phyloP scores from a whole-genome alignment of 768 basidiomycete species.

The Tephrocybe sp. region DNA sequence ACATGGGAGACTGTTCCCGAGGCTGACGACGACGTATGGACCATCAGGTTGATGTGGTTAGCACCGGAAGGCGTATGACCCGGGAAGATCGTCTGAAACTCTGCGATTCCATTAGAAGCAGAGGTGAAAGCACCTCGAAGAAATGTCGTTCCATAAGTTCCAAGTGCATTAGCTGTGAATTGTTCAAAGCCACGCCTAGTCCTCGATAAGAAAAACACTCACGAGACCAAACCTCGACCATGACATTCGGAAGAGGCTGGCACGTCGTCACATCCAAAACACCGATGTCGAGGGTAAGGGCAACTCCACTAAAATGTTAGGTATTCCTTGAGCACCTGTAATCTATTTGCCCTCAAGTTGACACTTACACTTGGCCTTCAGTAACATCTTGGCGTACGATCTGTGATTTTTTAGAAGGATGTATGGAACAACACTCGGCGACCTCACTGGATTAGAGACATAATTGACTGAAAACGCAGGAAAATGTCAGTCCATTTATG shows the following conservation, averaged over 20 bases:
- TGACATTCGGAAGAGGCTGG: slow-evolving; percentile 33
- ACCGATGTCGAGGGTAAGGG: slow-evolving; percentile 37
- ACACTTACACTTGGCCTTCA: slow-evolving; percentile 21
- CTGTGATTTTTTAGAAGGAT: slow-evolving; percentile 3
- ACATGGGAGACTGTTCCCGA: slow-evolving; percentile 16
- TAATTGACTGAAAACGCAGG: slow-evolving; percentile 18
- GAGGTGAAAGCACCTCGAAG: slow-evolving; percentile 18
- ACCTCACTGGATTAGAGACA: slow-evolving; percentile 18
- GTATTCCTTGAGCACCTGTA: too few species aligned
- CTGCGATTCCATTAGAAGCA: slow-evolving; percentile 11
- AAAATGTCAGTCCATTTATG: too few species aligned
- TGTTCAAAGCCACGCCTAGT: too few species aligned
- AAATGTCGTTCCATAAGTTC: slow-evolving; percentile 19
- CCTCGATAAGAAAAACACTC: background rate
- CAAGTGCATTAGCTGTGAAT: slow-evolving; percentile 18
- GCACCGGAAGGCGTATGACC: slow-evolving; percentile 15
- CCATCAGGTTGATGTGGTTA: slow-evolving; percentile 20
- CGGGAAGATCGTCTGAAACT: slow-evolving; percentile 21
- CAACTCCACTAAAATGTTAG: slow-evolving; percentile 31
- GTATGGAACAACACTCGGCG: background rate
- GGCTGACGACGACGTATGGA: slow-evolving; percentile 16
- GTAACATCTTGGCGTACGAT: slow-evolving; percentile 22
- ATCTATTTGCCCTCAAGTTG: too few species aligned
- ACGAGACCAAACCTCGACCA: slow-evolving; percentile 33
- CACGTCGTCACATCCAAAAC: slow-evolving; percentile 40